Conservation (phyloP, 106 monocot species). For the Phalaenopsis aphrodite region DNA sequence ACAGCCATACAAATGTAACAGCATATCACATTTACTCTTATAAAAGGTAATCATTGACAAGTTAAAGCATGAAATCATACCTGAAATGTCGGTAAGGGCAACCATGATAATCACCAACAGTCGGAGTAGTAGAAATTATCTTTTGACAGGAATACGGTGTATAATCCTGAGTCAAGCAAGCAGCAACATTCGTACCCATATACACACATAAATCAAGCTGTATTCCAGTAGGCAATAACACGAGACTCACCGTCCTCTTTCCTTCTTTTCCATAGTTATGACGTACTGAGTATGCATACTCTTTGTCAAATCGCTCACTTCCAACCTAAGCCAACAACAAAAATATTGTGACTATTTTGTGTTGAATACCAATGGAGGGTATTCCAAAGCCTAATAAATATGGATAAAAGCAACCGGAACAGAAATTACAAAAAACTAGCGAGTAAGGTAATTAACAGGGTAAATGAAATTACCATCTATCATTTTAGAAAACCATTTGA, state of each 20-base stretch:
- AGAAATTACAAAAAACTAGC: not conserved
- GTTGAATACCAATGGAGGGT: too few relatives aligned
- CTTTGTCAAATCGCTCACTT: conserved; percentile 86
- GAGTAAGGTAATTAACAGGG: not conserved
- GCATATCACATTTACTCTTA: not conserved
- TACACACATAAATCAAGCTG: conserved; percentile 2
- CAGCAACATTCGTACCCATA: not conserved
- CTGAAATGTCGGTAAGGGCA: conserved; percentile 94
- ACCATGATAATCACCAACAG: conserved; percentile 87
- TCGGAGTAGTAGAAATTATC: conserved; percentile 74
- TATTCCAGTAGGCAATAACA: not conserved
- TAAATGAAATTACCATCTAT: not conserved
- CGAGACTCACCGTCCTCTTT: conserved; percentile 64
- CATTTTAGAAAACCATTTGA: not conserved
- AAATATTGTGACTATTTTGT: not conserved
- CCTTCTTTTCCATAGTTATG: conserved; percentile 99
- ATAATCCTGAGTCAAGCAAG: conserved; percentile 61
- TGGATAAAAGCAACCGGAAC: too few relatives aligned
- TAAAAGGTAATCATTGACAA: not conserved
- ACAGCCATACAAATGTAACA: not conserved
- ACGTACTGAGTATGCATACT: conserved; percentile 82
- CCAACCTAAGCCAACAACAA: conserved; percentile 48
- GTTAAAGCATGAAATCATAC: conserved; percentile 19
- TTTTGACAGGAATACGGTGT: conserved; percentile 96
- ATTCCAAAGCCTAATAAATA: too few relatives aligned